These are phyloP conservation scores for Echinosophora koreensis DNA, from an alignment of 306 rosid genomes.

Conservation along the genomic window DNA sequence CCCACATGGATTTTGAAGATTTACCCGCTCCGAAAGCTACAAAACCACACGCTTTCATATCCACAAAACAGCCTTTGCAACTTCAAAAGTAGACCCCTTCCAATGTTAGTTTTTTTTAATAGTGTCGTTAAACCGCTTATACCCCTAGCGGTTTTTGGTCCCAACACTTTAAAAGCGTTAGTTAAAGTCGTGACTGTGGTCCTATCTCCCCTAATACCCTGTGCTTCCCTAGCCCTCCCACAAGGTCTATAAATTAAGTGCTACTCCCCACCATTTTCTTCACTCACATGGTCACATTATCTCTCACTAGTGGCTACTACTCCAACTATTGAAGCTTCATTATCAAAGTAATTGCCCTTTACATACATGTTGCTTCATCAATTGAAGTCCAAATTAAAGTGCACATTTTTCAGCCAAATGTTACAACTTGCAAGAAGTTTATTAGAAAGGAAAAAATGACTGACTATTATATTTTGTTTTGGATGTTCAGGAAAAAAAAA, in stretches of 20 bases:
- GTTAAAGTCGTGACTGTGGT: constrained; percentile 50
- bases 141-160: constrained; percentile 55
- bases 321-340: not conserved
- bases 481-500: constrained; percentile 56
- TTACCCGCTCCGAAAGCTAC: constrained; percentile 53
- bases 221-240: not conserved
- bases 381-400: not conserved
- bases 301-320: constrained; percentile 5
- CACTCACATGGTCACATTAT: constrained; percentile 62
- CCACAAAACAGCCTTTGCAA: constrained; percentile 47
- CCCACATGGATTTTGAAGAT: constrained; percentile 61
- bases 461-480: constrained; percentile 18
- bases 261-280: constrained; percentile 26
- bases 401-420: constrained; percentile 20
- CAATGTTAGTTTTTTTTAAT: not conserved
- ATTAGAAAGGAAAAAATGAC: constrained; percentile 16
- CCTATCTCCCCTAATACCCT: constrained; percentile 14
- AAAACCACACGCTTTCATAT: constrained; percentile 70
- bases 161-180: constrained; percentile 50
- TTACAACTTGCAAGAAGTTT: not conserved
- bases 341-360: constrained; percentile 55
- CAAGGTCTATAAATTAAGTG: constrained; percentile 64
- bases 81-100: not conserved
- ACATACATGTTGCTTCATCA: constrained; percentile 9
- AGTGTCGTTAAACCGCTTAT: constrained; percentile 18